These are phyloP conservation scores for Aspergillus piperis DNA, from an alignment of 2,329 filamentous ascomycete genomes.

Conservation along the genomic window DNA sequence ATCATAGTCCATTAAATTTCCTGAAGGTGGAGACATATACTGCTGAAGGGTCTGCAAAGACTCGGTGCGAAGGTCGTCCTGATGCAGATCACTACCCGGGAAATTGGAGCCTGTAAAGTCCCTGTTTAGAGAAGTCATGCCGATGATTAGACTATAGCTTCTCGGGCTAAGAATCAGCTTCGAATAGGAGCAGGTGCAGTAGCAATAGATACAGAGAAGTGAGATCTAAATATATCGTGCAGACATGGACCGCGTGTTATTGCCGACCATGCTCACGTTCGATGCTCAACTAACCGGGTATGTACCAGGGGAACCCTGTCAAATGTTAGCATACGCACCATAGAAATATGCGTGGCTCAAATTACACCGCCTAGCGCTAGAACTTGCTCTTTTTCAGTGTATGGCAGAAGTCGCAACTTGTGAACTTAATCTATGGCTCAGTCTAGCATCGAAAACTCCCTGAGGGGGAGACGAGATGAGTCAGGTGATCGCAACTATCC, in stretches of 20 bases:
- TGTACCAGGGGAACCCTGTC: not conserved
- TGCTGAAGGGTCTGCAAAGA: conserved; percentile 1
- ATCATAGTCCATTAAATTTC: conserved; percentile 62
- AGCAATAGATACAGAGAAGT: too few relatives aligned
- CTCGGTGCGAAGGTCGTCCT: not conserved
- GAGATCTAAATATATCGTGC: not conserved
- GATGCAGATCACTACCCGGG: not conserved
- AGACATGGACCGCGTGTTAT: not conserved
- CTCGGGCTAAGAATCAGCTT: not conserved
- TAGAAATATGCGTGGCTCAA: not conserved
- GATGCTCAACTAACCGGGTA: not conserved
- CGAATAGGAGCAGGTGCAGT: not conserved
- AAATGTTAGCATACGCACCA: not conserved
- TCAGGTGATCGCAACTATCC: too few relatives aligned
- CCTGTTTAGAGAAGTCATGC: not conserved
- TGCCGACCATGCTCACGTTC: not conserved
- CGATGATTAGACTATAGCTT: not conserved
- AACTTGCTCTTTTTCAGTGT: not conserved
- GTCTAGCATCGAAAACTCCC: not conserved
- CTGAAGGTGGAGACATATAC: conserved; percentile 43
- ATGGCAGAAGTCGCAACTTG: not conserved
- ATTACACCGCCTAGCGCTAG: not conserved
- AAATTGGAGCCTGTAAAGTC: not conserved
- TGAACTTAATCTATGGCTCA: not conserved
- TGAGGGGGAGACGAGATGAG: too few relatives aligned